These are phyloP conservation scores for Tubosaeta brunneosetosa DNA, from an alignment of 768 basidiomycete species.

Conservation along the genomic window DNA sequence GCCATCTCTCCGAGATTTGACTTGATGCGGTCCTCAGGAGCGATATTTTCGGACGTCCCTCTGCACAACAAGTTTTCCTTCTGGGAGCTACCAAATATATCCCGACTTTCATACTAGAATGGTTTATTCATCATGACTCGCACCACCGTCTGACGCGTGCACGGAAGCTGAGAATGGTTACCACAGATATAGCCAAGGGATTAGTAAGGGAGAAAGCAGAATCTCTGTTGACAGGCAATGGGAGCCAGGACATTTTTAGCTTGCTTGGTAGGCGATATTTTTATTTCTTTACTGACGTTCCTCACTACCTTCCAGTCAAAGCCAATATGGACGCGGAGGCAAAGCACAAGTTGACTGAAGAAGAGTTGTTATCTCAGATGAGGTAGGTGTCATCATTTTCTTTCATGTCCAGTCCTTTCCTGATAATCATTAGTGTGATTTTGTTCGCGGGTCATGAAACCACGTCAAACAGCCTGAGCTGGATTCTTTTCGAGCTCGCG, in stretches of 20 bases:
- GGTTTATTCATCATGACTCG: slow-evolving; percentile 28
- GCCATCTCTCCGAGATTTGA: background rate
- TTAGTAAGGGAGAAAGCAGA: slow-evolving; percentile 17
- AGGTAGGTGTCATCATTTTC: slow-evolving; percentile 10
- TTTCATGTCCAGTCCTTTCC: background rate
- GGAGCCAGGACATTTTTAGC: slow-evolving; percentile 20
- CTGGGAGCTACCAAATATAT: slow-evolving; percentile 14
- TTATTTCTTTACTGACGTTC: background rate
- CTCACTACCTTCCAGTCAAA: slow-evolving; percentile 13
- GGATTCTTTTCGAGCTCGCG: slow-evolving; percentile 46
- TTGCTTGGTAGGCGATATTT: slow-evolving; percentile 36
- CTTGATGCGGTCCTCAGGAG: slow-evolving; percentile 16
- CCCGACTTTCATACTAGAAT: slow-evolving; percentile 26
- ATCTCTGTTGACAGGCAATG: slow-evolving; percentile 11
- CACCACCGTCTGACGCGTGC: slow-evolving; percentile 15
- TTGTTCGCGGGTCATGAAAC: slow-evolving; percentile 47
- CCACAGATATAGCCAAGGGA: slow-evolving; percentile 13
- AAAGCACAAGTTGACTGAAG: slow-evolving; percentile 20
- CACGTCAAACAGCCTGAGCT: slow-evolving; percentile 44
- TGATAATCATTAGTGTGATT: slow-evolving; percentile 35
- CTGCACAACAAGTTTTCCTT: slow-evolving; percentile 14
- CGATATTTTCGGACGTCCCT: slow-evolving; percentile 14
- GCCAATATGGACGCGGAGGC: slow-evolving; percentile 26
- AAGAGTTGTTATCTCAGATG: slow-evolving; percentile 4
- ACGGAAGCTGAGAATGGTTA: slow-evolving; percentile 6